Percentiles rank a stretch among this genome's conserved stretches.
These are phyloP conservation scores for Ligustrum vulgare DNA, from an alignment of 257 asterid genomes.

Conservation along the genomic window DNA sequence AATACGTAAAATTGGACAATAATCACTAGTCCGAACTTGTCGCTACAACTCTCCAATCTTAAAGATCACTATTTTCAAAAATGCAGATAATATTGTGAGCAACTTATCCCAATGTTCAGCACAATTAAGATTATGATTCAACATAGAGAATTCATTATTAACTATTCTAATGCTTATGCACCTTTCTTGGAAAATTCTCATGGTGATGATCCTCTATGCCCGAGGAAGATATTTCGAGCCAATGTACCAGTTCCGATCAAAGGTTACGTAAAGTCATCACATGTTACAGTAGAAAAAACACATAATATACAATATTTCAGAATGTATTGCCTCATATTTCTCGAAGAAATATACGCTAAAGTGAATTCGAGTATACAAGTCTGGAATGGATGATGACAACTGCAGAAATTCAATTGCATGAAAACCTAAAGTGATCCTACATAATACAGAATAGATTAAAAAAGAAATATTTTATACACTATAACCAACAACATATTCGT, in stretches of 20 bases:
- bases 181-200: neutral
- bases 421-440: neutral
- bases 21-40: too few species aligned
- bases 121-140: neutral
- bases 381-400: neutral
- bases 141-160: neutral
- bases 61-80: too few species aligned
- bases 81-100: neutral
- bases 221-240: neutral
- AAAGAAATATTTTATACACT: neutral
- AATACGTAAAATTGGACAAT: too few species aligned
- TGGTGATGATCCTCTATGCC: neutral
- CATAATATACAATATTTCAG: neutral
- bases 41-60: too few species aligned
- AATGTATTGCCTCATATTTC: neutral
- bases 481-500: neutral
- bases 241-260: neutral
- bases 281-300: neutral
- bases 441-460: neutral
- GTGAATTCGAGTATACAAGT: neutral
- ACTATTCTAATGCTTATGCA: neutral
- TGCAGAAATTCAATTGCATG: neutral
- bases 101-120: neutral
- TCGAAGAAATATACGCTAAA: neutral
- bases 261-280: neutral